These are phyloP conservation scores for Cytospora schulzeri DNA, from an alignment of 2,329 filamentous ascomycete species.

Conservation along the genomic window DNA sequence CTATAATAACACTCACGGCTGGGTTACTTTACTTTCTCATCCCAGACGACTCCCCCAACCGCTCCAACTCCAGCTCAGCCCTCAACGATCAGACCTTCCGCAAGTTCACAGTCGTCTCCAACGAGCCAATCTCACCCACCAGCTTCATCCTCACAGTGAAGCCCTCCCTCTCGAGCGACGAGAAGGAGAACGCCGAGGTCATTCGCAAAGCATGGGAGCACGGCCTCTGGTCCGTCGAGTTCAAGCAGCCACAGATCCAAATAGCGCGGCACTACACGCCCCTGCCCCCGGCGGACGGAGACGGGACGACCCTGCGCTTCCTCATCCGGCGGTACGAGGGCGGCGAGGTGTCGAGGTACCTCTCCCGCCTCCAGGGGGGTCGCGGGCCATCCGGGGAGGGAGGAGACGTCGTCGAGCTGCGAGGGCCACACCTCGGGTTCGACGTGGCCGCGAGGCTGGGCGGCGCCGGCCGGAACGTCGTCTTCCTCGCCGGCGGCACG, in stretches of 20 bases:
- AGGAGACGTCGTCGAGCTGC: slow-evolving; percentile 69
- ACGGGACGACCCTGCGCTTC: slow-evolving; percentile 60
- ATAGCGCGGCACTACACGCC: slow-evolving; percentile 92
- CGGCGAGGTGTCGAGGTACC: slow-evolving; percentile 84
- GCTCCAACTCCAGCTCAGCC: slow-evolving; percentile 13
- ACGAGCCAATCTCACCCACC: slow-evolving; percentile 65
- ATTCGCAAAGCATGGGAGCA: slow-evolving; percentile 54
- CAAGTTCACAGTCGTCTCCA: slow-evolving; percentile 64
- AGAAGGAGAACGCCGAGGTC: slow-evolving; percentile 30
- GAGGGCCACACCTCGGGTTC: slow-evolving; percentile 77
- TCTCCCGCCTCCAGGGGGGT: slow-evolving; percentile 59
- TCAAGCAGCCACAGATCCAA: slow-evolving; percentile 92
- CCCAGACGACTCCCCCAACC: neutral
- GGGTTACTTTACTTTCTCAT: neutral
- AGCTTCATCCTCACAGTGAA: slow-evolving; percentile 69
- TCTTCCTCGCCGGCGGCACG: slow-evolving; percentile 91
- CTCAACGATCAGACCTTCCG: slow-evolving; percentile 65
- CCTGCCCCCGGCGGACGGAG: slow-evolving; percentile 58
- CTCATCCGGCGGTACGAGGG: slow-evolving; percentile 76
- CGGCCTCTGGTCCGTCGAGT: slow-evolving; percentile 84
- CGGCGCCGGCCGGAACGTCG: slow-evolving; percentile 48
- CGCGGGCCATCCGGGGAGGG: slow-evolving; percentile 44
- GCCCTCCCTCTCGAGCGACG: slow-evolving; percentile 36
- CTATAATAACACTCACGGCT: neutral
- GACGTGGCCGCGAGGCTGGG: slow-evolving; percentile 44